Evolutionary conservation across 306 rosid species (phyloP), one percentile per base, ranked within the genome.

Genomic region (Phaseolus lunatus): DNA sequence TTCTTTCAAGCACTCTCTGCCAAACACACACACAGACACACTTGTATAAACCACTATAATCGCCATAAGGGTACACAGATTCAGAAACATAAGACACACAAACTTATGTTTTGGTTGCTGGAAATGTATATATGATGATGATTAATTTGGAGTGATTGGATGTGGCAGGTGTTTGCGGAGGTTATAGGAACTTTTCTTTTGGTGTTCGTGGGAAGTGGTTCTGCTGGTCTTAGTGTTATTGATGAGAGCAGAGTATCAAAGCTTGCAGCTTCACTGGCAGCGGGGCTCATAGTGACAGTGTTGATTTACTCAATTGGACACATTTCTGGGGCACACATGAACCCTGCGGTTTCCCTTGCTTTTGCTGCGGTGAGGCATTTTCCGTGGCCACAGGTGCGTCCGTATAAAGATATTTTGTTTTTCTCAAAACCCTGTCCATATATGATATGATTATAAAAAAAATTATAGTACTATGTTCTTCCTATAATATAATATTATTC

Each of bases 251-350:
- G 43, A 67, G 88, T 91, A 0, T 84, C 96, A 31, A 85, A 84
- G 78, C 84, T 93, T 1, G 98, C 74, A 82, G 98, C 96, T 14
- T 89, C 97, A 18, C 71, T 93, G 1, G 90, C 89, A 12, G 91
- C 89, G 52, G 98, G 98, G 2, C 84, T 90, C 27, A 82, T 91
- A 0, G 94, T 94, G 35, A 90, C 87, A 0, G 90, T 86, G 15
- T 84, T 94, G 98, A 94, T 94, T 73, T 88, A 94, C 58, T 81
- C 94, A 0, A 95, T 91, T 1, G 97, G 97, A n/a, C 98, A 93
- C 76, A 86, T 93, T 78, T 91, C 98, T 3, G 94, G 97, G 0
- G 97, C 96, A 4, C 98, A 93, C 68, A 90, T 91, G 92, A 93
- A 93, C 78, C 98, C 96, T 0, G 94, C 94, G 0, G 97, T 93